Conservation (phyloP, 148 eudicot species). For the Spergularia marina region DNA sequence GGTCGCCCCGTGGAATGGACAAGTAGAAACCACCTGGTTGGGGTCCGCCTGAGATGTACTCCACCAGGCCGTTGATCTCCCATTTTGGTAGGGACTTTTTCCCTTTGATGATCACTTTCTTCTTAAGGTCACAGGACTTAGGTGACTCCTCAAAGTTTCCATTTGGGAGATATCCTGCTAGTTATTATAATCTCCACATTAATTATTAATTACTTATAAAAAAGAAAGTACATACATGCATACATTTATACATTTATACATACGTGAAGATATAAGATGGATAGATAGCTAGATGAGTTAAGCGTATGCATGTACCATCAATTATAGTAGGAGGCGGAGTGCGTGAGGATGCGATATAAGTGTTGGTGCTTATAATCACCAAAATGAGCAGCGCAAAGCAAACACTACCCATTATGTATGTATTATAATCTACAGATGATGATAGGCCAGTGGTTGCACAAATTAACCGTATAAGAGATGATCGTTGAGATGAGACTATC, state of each 20-base stretch:
- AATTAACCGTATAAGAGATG: too few relatives aligned
- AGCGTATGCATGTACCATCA: too few relatives aligned
- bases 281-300: too few relatives aligned
- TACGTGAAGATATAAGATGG: too few relatives aligned
- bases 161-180: conserved; percentile 66
- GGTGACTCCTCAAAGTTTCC: conserved; percentile 81
- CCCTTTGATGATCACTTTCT: conserved; percentile 48
- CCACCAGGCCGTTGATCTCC: conserved; percentile 73
- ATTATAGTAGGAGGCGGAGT: too few relatives aligned
- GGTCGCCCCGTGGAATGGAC: conserved; percentile 55
- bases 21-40: conserved; percentile 78
- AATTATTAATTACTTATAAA: too few relatives aligned
- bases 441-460: too few relatives aligned
- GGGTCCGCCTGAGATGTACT: conserved; percentile 77
- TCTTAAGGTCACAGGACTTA: conserved; percentile 44
- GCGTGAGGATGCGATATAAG: conserved; percentile 8
- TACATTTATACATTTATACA: too few relatives aligned
- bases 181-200: too few relatives aligned
- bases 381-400: conserved; percentile 3
- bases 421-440: too few relatives aligned
- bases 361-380: conserved; percentile 19
- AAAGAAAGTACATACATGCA: too few relatives aligned
- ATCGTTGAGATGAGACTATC: too few relatives aligned
- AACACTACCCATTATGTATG: conserved; percentile 3
- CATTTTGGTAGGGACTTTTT: conserved; percentile 82